Conservation (phyloP, 441 rosid species). For the Gossypium laxum region DNA sequence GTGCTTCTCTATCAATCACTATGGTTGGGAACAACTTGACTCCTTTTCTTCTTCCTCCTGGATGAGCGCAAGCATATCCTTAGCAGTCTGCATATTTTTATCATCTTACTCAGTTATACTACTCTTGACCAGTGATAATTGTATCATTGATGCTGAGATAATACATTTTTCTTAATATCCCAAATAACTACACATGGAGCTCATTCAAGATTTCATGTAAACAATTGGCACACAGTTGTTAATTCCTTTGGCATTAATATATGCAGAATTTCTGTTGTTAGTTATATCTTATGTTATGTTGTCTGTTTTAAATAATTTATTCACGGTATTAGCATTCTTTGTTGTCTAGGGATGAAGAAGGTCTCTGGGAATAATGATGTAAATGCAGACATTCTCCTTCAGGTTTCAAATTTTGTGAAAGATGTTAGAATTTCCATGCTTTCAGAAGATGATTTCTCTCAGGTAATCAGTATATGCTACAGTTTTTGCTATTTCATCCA, state of each 20-base stretch:
- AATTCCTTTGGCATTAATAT: neutral
- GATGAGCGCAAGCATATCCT: neutral
- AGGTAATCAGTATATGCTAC: conserved; percentile 29
- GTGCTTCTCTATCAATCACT: neutral
- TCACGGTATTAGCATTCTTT: neutral
- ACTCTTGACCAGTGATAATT: neutral
- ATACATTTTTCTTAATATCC: neutral
- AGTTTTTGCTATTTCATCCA: neutral
- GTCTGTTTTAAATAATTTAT: conserved; percentile 2
- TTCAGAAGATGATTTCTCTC: conserved; percentile 52
- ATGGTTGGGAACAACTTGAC: neutral
- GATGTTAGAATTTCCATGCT: conserved; percentile 42
- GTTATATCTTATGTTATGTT: neutral
- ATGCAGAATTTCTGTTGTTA: neutral
- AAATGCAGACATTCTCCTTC: conserved; percentile 31
- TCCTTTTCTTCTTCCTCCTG: neutral
- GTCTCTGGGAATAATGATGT: conserved; percentile 27
- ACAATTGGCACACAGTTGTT: neutral
- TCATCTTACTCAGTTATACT: neutral
- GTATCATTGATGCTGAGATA: neutral
- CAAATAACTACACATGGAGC: neutral
- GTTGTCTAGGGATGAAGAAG: conserved; percentile 41
- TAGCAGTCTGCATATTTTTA: neutral
- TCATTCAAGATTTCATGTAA: neutral
- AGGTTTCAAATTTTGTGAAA: conserved; percentile 38